Evolutionary conservation across 2,329 filamentous ascomycete species (phyloP).

Genomic region (Paraphoma sp.): DNA sequence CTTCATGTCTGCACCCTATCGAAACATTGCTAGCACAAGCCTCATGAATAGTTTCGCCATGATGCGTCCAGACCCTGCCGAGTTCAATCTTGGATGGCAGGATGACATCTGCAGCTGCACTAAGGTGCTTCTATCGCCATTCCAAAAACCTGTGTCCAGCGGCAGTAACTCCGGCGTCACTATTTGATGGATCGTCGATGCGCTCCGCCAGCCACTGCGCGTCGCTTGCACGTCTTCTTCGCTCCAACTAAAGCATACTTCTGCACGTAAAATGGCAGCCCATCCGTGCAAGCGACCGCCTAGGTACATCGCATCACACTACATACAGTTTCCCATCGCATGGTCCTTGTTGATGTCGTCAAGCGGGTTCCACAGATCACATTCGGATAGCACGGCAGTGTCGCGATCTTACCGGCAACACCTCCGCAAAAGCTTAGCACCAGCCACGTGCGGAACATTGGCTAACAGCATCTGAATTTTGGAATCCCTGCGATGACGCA

Average conservation of each 20-base stretch:
- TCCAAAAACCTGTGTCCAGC: too few species aligned
- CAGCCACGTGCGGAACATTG: background rate
- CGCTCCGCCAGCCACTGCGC: too few species aligned
- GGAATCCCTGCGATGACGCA: constrained; percentile 2
- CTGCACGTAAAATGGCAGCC: too few species aligned
- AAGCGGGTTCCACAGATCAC: background rate
- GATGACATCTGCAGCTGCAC: too few species aligned
- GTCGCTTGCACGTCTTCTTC: too few species aligned
- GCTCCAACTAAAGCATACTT: too few species aligned
- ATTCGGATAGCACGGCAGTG: constrained; percentile 3
- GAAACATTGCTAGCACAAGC: background rate
- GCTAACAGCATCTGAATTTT: background rate
- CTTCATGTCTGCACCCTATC: background rate
- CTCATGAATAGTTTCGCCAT: background rate
- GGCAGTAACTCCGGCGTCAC: too few species aligned
- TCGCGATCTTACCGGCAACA: background rate
- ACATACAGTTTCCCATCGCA: background rate
- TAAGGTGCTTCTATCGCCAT: too few species aligned
- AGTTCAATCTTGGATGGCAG: too few species aligned
- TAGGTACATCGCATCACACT: background rate
- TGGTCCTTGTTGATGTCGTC: background rate
- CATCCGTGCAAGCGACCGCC: background rate
- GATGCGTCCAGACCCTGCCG: background rate
- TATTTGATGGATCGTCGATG: too few species aligned
- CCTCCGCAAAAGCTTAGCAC: constrained; percentile 1